These are phyloP conservation scores for Moricandia arvensis DNA, from an alignment of 345 rosid species.

Conservation along the genomic window DNA sequence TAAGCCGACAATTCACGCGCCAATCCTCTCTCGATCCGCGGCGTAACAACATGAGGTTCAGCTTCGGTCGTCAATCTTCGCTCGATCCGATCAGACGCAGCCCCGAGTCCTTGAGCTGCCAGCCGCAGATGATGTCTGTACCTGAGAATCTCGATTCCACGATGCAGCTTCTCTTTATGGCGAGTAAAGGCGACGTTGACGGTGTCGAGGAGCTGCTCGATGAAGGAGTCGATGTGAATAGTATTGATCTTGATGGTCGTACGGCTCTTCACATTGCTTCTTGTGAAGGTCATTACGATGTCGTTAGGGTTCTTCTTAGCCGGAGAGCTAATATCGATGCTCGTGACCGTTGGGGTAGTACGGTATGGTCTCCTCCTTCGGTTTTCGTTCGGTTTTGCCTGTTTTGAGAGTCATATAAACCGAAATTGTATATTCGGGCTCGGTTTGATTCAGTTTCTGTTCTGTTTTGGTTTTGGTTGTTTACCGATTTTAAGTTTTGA, in stretches of 20 bases:
- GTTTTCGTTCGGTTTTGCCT: not conserved
- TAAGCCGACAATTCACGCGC: constrained; percentile 60
- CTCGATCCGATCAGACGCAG: constrained; percentile 78
- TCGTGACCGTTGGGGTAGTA: constrained; percentile 99
- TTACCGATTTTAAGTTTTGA: too few relatives aligned
- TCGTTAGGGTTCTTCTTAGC: constrained; percentile 62
- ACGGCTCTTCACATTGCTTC: constrained; percentile 95
- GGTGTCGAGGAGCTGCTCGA: constrained; percentile 78
- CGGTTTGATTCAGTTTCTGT: not conserved
- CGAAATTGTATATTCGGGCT: not conserved
- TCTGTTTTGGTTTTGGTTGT: not conserved
- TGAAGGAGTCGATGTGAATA: constrained; percentile 77
- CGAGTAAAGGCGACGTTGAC: constrained; percentile 63
- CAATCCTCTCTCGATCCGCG: constrained; percentile 76
- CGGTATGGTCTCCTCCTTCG: constrained; percentile 47
- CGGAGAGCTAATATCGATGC: constrained; percentile 84
- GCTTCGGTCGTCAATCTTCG: constrained; percentile 85
- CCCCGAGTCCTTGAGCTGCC: constrained; percentile 34
- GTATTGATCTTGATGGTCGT: constrained; percentile 93
- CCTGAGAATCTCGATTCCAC: constrained; percentile 95
- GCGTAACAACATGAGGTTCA: constrained; percentile 66
- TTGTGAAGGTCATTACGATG: constrained; percentile 83
- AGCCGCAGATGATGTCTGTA: constrained; percentile 54
- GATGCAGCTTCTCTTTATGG: constrained; percentile 88
- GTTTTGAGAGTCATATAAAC: not conserved